Percentiles rank a stretch among this genome's conserved stretches.
Conservation (phyloP, 305 asterid genomes). For the Andrographis paniculata region DNA sequence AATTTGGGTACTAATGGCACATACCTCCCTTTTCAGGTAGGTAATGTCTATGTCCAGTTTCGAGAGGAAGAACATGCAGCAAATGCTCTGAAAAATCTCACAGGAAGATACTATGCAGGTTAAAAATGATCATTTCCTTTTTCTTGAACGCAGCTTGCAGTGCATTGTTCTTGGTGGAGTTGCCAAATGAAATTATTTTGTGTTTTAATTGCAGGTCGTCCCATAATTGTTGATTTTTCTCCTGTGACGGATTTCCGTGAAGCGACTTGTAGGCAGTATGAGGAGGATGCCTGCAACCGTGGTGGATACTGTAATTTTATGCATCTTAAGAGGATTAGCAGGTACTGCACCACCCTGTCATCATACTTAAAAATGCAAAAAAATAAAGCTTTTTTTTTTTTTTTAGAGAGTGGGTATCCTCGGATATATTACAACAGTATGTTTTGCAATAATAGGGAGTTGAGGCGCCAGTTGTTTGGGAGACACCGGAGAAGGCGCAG, state of each 20-base stretch:
- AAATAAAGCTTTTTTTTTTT: background rate
- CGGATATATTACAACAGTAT: no score
- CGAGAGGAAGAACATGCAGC: slow-evolving; percentile 96
- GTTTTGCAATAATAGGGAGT: no score
- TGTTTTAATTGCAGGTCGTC: slow-evolving; percentile 59
- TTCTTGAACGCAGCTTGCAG: background rate
- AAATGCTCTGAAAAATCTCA: slow-evolving; percentile 68
- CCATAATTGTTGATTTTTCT: slow-evolving; percentile 91
- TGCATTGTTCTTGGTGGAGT: background rate
- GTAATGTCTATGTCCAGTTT: slow-evolving; percentile 94
- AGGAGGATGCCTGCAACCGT: slow-evolving; percentile 93
- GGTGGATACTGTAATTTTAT: slow-evolving; percentile 98
- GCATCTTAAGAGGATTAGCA: slow-evolving; percentile 95
- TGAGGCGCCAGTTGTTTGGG: slow-evolving; percentile 86
- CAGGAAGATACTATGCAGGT: slow-evolving; percentile 96
- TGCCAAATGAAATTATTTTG: background rate
- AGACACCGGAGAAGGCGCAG: slow-evolving; percentile 49
- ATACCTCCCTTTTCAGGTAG: slow-evolving; percentile 52
- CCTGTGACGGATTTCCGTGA: slow-evolving; percentile 99
- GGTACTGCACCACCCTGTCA: slow-evolving; percentile 28
- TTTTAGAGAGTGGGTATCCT: no score
- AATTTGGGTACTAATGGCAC: background rate
- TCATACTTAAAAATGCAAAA: background rate
- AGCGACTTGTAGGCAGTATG: slow-evolving; percentile 97
- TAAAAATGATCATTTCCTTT: background rate